phyloP scores from a whole-genome alignment of 169 alveolate species.

The Cryptosporidium ubiquitum region DNA sequence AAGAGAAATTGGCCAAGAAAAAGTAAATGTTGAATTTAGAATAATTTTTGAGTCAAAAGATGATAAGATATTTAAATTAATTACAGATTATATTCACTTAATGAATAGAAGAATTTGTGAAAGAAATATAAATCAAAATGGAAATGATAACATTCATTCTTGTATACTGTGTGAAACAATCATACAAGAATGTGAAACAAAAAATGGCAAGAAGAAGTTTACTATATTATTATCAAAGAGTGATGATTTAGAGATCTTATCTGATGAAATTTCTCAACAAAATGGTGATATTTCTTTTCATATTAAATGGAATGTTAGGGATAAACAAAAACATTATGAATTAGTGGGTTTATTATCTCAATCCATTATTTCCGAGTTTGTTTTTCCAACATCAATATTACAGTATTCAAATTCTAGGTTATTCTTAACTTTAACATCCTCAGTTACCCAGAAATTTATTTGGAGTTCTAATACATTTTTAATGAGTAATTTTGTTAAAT shows the following conservation, averaged over 20 bases:
- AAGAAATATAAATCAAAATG: no score
- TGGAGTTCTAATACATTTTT: slow-evolving; percentile 20
- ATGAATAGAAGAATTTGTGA: slow-evolving; percentile 26
- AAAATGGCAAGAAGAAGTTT: not conserved
- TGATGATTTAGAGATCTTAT: not conserved
- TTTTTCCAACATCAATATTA: slow-evolving; percentile 7
- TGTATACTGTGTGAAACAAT: slow-evolving; percentile 3
- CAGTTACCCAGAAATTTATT: not conserved
- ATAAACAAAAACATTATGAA: slow-evolving; percentile 8
- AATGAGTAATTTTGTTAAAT: not conserved
- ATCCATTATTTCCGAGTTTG: not conserved
- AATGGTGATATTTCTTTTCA: not conserved
- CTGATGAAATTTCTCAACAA: not conserved
- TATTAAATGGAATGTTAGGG: slow-evolving; percentile 11
- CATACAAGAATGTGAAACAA: slow-evolving; percentile 18
- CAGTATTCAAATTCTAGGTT: slow-evolving; percentile 1
- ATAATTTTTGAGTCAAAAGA: not conserved
- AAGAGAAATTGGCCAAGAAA: not conserved
- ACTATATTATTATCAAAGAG: not conserved
- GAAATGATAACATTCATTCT: not conserved
- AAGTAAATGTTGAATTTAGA: not conserved
- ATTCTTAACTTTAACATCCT: not conserved
- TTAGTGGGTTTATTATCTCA: slow-evolving; percentile 24
- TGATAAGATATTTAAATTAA: slow-evolving; percentile 6
- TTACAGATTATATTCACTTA: slow-evolving; percentile 13